A percentile compares a stretch with the other conserved stretches of the same genome.
Evolutionary conservation across 257 asterid species (phyloP).

Genomic region (Solanum phureja): DNA sequence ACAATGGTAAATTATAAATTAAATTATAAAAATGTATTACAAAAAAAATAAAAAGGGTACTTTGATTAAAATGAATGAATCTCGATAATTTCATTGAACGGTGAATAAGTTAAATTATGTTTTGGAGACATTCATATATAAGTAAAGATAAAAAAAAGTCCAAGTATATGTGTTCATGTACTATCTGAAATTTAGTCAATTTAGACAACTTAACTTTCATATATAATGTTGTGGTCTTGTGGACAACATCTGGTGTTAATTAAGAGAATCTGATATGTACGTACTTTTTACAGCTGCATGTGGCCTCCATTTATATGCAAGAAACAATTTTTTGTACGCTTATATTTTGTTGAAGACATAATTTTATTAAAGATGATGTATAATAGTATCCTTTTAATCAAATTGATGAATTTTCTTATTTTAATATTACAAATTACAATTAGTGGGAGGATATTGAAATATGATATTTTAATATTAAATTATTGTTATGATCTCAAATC

Average conservation of each 20-base stretch:
- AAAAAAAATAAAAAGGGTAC: not conserved
- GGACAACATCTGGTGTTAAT: not conserved
- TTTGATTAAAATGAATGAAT: too few relatives aligned
- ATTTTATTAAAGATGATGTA: too few relatives aligned
- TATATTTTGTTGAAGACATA: too few relatives aligned
- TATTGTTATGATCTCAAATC: not conserved
- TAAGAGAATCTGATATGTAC: not conserved
- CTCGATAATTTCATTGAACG: too few relatives aligned
- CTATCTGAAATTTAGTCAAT: not conserved
- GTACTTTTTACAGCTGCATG: too few relatives aligned
- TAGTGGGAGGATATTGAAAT: not conserved
- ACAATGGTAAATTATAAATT: not conserved
- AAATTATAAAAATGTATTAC: too few relatives aligned
- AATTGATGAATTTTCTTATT: not conserved
- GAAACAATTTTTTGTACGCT: not conserved
- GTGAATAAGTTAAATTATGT: too few relatives aligned
- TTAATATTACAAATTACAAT: too few relatives aligned
- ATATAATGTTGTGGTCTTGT: not conserved
- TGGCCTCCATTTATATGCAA: not conserved
- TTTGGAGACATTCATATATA: too few relatives aligned
- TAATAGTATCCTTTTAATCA: not conserved
- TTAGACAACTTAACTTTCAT: not conserved
- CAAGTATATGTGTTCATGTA: too few relatives aligned
- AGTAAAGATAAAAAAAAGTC: too few relatives aligned
- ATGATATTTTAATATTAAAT: too few relatives aligned